Conservation (phyloP, 768 basidiomycete genomes). For the Boletus reticulatus region DNA sequence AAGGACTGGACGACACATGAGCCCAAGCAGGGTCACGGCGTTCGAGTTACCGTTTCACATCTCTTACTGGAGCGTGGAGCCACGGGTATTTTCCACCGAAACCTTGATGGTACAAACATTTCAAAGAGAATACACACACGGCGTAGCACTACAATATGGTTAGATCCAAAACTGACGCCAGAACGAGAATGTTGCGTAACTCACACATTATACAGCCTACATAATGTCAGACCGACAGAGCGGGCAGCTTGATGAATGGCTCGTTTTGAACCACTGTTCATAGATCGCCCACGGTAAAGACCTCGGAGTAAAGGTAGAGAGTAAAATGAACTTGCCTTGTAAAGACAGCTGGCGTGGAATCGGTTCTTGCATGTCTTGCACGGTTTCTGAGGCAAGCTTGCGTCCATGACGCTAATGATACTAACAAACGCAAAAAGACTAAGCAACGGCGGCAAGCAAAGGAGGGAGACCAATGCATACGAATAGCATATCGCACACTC, state of each 20-base stretch:
- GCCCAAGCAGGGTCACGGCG: no score
- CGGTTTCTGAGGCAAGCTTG: constrained; percentile 81
- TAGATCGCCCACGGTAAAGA: not conserved
- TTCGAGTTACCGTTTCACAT: no score
- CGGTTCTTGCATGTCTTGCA: constrained; percentile 94
- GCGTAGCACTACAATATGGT: not conserved
- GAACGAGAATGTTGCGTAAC: not conserved
- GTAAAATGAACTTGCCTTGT: constrained; percentile 55
- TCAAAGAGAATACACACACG: not conserved
- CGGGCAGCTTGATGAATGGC: constrained; percentile 89
- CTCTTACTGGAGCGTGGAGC: no score
- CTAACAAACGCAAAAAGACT: constrained; percentile 36
- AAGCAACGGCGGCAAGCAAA: not conserved
- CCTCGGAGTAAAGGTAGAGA: not conserved
- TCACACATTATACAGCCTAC: constrained; percentile 22
- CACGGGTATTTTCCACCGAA: no score
- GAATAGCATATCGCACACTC: constrained; percentile 98
- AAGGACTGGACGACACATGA: no score
- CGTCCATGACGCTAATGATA: constrained; percentile 89
- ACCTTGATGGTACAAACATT: no score
- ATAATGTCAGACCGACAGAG: constrained; percentile 85
- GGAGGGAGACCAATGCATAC: constrained; percentile 39
- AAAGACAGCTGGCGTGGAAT: constrained; percentile 90
- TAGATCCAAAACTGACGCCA: not conserved
- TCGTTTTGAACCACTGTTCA: constrained; percentile 81